Evolutionary conservation across 495 filamentous ascomycete species (phyloP).

Genomic region (Hypoxylon rickii): DNA sequence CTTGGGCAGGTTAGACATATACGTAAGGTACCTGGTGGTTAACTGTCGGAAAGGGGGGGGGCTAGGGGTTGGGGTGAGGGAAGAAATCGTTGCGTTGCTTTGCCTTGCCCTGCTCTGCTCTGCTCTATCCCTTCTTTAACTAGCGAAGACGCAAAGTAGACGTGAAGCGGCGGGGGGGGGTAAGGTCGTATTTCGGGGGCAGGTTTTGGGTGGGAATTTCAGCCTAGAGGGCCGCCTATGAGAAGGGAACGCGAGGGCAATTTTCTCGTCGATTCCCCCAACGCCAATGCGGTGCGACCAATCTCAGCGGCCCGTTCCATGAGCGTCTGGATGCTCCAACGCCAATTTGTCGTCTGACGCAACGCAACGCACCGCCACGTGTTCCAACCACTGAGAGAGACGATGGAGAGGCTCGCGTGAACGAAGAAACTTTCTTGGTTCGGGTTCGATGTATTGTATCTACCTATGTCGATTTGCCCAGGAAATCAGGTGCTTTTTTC

Average conservation of each 20-base stretch:
- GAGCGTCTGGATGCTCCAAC: conserved; percentile 1
- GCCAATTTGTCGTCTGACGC: conserved; percentile 1
- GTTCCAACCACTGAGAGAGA: conserved; percentile 21
- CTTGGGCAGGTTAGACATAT: neutral
- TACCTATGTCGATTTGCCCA: too few relatives aligned
- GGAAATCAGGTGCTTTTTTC: too few relatives aligned
- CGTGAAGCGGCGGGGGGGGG: neutral
- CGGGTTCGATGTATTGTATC: neutral
- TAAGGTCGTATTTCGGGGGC: conserved; percentile 26
- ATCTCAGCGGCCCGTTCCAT: conserved; percentile 14
- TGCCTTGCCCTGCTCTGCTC: too few relatives aligned
- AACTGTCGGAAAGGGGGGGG: neutral
- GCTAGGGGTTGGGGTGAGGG: neutral
- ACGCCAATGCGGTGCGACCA: conserved; percentile 19
- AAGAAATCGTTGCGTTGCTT: neutral
- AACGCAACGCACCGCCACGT: conserved; percentile 27
- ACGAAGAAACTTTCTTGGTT: too few relatives aligned
- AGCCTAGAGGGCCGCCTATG: conserved; percentile 31
- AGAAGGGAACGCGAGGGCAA: conserved; percentile 20
- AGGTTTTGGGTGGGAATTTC: conserved; percentile 2
- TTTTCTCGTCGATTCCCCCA: neutral
- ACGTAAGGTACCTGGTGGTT: neutral
- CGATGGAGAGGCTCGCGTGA: conserved; percentile 9
- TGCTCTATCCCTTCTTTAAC: conserved; percentile 13
- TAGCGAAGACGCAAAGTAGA: neutral